Evolutionary conservation across 805 yeast genomes (phyloP).

Genomic region (Yarrowia yakushimensis): DNA sequence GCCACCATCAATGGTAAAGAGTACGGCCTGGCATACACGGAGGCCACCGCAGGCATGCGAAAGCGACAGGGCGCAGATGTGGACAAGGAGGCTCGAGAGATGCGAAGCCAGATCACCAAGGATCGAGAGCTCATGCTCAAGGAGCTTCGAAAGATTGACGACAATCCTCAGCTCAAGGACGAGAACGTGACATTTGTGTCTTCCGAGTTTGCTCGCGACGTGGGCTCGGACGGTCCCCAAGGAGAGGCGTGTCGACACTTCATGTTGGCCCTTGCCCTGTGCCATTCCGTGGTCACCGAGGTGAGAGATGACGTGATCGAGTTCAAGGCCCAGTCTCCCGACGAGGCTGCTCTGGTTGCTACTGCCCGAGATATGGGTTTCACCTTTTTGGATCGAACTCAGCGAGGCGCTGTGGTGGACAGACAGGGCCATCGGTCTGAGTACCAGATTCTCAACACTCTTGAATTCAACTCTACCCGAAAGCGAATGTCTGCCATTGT

Average conservation of each 20-base stretch:
- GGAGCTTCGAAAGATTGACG: slow-evolving; percentile 39
- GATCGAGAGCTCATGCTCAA: slow-evolving; percentile 52
- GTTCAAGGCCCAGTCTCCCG: slow-evolving; percentile 82
- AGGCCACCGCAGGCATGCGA: slow-evolving; percentile 66
- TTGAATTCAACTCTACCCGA: slow-evolving; percentile 71
- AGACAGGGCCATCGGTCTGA: slow-evolving; percentile 48
- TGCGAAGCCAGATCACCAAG: slow-evolving; percentile 45
- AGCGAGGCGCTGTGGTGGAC: slow-evolving; percentile 47
- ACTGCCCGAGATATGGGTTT: slow-evolving; percentile 76
- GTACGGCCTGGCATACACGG: slow-evolving; percentile 74
- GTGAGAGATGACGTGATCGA: slow-evolving; percentile 42
- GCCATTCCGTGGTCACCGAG: slow-evolving; percentile 77
- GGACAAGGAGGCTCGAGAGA: slow-evolving; percentile 47
- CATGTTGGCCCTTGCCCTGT: slow-evolving; percentile 67
- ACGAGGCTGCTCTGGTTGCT: slow-evolving; percentile 76
- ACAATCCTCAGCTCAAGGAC: slow-evolving; percentile 52
- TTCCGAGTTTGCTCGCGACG: slow-evolving; percentile 54
- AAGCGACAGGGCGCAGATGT: slow-evolving; percentile 65
- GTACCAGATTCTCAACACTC: slow-evolving; percentile 54
- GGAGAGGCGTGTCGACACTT: slow-evolving; percentile 53
- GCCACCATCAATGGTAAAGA: slow-evolving; percentile 66
- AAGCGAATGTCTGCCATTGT: slow-evolving; percentile 77
- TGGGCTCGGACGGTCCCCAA: slow-evolving; percentile 44
- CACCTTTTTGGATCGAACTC: slow-evolving; percentile 55
- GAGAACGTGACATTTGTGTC: slow-evolving; percentile 66